A percentile compares a stretch with the other conserved stretches of the same genome.
Evolutionary conservation across 108 stramenopile genomes (phyloP).

Genomic region (Skeletonema tropicum): DNA sequence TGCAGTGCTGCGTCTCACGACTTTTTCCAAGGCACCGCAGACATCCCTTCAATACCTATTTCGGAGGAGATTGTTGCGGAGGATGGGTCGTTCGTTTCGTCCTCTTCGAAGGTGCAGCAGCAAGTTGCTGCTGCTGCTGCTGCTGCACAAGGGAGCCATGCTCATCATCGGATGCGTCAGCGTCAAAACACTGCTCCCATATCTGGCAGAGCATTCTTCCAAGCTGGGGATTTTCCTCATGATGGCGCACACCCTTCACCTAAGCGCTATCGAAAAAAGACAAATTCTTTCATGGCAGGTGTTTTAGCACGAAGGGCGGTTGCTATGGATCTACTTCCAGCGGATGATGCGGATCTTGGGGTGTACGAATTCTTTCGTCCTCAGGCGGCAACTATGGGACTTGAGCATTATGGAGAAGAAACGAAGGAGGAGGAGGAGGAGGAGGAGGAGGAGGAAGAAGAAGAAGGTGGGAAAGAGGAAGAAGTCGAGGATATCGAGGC

Average conservation of each 20-base stretch:
- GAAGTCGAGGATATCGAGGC: conserved; percentile 4
- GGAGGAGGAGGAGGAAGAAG: conserved; percentile 19
- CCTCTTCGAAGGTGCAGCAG: background rate
- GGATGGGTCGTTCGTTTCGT: conserved; percentile 3
- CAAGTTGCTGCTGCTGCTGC: background rate
- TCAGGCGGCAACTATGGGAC: conserved; percentile 9
- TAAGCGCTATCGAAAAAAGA: conserved; percentile 18
- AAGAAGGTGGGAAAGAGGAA: conserved; percentile 41
- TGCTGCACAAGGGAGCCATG: background rate
- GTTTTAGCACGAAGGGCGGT: conserved; percentile 51
- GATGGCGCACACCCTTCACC: background rate
- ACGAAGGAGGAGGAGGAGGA: conserved; percentile 33
- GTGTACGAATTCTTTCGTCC: conserved; percentile 26
- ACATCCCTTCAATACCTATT: background rate
- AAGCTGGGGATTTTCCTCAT: background rate
- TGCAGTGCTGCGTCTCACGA: conserved; percentile 25
- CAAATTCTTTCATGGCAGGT: conserved; percentile 39
- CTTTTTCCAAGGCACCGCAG: conserved; percentile 9
- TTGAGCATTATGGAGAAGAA: conserved; percentile 32
- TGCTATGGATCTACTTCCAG: conserved; percentile 53
- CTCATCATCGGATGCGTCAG: conserved; percentile 6
- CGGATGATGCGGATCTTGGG: conserved; percentile 38
- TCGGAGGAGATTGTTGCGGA: conserved; percentile 8
- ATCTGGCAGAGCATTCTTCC: conserved; percentile 14
- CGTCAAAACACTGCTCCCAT: conserved; percentile 31